Conservation (phyloP, 441 rosid species). For the Gossypium davidsonii region DNA sequence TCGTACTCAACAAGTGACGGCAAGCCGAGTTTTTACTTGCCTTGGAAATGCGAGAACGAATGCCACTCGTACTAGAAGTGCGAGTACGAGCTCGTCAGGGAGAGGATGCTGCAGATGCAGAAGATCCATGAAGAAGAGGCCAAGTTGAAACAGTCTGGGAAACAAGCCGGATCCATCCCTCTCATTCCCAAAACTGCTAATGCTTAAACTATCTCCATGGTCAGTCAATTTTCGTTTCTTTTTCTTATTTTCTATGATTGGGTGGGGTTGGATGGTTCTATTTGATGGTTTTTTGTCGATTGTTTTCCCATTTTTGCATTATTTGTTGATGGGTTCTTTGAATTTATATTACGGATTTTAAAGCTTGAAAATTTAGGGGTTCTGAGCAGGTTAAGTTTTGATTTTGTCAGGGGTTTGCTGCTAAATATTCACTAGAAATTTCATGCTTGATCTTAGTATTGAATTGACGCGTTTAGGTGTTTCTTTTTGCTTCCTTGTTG, state of each 20-base stretch:
- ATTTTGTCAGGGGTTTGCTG: background rate
- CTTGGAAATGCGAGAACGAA: constrained; percentile 93
- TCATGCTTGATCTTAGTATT: background rate
- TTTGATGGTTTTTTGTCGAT: background rate
- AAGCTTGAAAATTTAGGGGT: background rate
- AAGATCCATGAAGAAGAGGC: constrained; percentile 80
- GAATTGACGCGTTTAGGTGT: background rate
- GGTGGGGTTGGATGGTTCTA: background rate
- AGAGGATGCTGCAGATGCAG: constrained; percentile 94
- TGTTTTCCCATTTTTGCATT: background rate
- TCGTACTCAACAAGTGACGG: constrained; percentile 91
- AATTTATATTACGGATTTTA: background rate
- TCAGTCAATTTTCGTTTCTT: constrained; percentile 8
- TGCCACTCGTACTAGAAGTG: constrained; percentile 95
- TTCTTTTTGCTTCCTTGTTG: background rate
- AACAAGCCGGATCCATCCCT: constrained; percentile 41
- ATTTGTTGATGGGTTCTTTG: background rate
- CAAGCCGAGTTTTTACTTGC: constrained; percentile 82
- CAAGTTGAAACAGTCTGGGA: constrained; percentile 40
- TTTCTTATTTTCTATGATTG: background rate
- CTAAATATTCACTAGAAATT: background rate
- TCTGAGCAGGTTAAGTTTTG: constrained; percentile 7
- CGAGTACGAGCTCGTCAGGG: constrained; percentile 94
- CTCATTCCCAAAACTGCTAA: constrained; percentile 77
- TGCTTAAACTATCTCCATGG: constrained; percentile 37